Evolutionary conservation across 352 stramenopile species (phyloP), one percentile per base, ranked within the genome.

Genomic region (Globisporangium cystogenes): DNA sequence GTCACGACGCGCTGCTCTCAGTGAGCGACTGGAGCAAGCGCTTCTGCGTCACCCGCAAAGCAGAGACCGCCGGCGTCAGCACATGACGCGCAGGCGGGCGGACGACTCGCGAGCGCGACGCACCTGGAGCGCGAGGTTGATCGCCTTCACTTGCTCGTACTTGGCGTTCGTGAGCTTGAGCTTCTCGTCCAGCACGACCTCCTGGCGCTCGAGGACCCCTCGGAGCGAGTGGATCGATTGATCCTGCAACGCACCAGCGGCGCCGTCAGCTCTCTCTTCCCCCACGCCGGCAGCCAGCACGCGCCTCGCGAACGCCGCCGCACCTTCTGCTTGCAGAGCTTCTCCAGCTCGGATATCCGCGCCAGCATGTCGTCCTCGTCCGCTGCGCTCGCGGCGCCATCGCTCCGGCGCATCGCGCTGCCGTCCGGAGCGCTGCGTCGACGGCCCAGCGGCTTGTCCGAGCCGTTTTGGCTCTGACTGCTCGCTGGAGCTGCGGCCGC

Each of bases 111-210:
- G n/a, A n/a, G n/a, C n/a, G n/a, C n/a, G n/a, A n/a, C n/a, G 14
- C 64, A 89, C 81, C 72, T 92, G 82, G 23, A 93, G 62, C 3
- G 78, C 72, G 51, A 91, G 58, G 54, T 90, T 93, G 52, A 93
- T 89, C 31, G 70, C 65, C 57, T 91, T 91, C 20, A 86, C 73
- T 56, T 93, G 77, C 37, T 81, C 71, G 55, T 93, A 93, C 49
- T 91, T 93, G 39, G 67, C 64, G 31, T 68, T 82, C 21, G 78
- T 58, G 29, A 86, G 60, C 60, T 82, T 85, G 18, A 87, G 51
- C 46, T 90, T 93, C 24, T 86, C 76, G 21, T 90, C 78, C 11
- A 84, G 80, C 4, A 80, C 65, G 0, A 49, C 60, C 35, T 93
- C 74, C 50, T 93, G 82, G 14, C 77, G 68, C 51, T 93, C 82